phyloP scores from a whole-genome alignment of 306 rosid genomes.

The Pterocarpus macrocarpus region DNA sequence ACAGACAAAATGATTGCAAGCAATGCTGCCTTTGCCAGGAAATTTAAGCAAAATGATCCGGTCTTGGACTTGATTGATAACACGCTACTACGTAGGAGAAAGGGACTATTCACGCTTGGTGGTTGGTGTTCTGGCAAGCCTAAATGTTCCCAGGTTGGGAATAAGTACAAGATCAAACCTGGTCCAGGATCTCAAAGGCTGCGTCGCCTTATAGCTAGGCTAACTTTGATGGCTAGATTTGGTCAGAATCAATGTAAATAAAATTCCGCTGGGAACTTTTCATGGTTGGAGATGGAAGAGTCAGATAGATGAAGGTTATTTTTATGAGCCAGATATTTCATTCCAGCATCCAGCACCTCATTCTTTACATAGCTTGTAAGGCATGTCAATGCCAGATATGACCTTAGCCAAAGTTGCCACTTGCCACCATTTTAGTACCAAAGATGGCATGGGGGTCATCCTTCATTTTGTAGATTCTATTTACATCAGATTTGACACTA shows the following conservation, averaged over 20 bases:
- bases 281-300: conserved; percentile 32
- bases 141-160: conserved; percentile 71
- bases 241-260: conserved; percentile 74
- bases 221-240: conserved; percentile 48
- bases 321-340: conserved; percentile 29
- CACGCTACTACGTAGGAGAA: conserved; percentile 55
- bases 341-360: conserved; percentile 6
- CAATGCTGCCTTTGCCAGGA: conserved; percentile 76
- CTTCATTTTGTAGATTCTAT: neutral
- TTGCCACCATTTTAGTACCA: conserved; percentile 6
- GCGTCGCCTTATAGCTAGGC: conserved; percentile 59
- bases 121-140: conserved; percentile 81
- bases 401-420: conserved; percentile 33
- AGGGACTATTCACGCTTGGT: conserved; percentile 69
- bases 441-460: conserved; percentile 36
- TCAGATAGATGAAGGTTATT: conserved; percentile 7
- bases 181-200: conserved; percentile 76
- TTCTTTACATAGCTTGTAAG: too few relatives aligned
- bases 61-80: conserved; percentile 73
- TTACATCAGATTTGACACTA: conserved; percentile 20
- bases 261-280: conserved; percentile 41
- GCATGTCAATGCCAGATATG: conserved; percentile 3
- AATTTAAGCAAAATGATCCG: conserved; percentile 66
- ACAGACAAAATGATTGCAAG: conserved; percentile 69
- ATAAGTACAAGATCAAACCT: conserved; percentile 65